Evolutionary conservation across 1,284 basidiomycete species (phyloP).

Genomic region (Cryptococcus wingfieldii): DNA sequence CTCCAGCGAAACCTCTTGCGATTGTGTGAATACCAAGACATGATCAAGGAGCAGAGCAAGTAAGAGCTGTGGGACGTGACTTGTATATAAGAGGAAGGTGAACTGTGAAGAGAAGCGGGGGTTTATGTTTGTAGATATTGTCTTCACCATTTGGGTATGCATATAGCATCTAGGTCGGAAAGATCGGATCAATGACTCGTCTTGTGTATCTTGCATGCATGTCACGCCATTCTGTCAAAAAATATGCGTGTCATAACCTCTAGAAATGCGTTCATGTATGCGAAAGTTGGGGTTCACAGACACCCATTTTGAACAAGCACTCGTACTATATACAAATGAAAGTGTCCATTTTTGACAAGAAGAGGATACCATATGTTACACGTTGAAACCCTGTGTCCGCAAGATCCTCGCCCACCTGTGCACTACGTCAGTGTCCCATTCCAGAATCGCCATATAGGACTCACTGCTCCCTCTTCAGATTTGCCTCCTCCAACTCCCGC

Average conservation of each 20-base stretch:
- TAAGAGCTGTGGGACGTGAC: neutral
- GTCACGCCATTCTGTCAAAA: no score
- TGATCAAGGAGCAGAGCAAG: slow-evolving; percentile 28
- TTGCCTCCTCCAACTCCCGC: slow-evolving; percentile 64
- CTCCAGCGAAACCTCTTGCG: slow-evolving; percentile 87
- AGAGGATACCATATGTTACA: neutral
- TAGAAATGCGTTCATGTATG: neutral
- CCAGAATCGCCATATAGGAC: slow-evolving; percentile 31
- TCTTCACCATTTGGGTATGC: neutral
- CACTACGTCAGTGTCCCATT: neutral
- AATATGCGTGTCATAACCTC: no score
- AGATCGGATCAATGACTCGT: no score
- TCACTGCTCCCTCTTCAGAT: slow-evolving; percentile 72
- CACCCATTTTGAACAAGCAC: neutral
- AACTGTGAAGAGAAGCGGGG: neutral
- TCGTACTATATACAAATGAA: neutral
- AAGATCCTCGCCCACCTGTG: slow-evolving; percentile 63
- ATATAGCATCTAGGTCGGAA: neutral
- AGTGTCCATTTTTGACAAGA: neutral
- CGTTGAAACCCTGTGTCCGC: slow-evolving; percentile 54
- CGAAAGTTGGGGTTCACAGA: neutral
- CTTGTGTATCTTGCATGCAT: no score
- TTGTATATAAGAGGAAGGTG: neutral
- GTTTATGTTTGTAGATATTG: neutral
- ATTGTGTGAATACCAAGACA: slow-evolving; percentile 62